Percentiles rank a stretch among this genome's conserved stretches.
Conservation (phyloP, 2,329 filamentous ascomycete genomes). For the Ramularia endophylla region DNA sequence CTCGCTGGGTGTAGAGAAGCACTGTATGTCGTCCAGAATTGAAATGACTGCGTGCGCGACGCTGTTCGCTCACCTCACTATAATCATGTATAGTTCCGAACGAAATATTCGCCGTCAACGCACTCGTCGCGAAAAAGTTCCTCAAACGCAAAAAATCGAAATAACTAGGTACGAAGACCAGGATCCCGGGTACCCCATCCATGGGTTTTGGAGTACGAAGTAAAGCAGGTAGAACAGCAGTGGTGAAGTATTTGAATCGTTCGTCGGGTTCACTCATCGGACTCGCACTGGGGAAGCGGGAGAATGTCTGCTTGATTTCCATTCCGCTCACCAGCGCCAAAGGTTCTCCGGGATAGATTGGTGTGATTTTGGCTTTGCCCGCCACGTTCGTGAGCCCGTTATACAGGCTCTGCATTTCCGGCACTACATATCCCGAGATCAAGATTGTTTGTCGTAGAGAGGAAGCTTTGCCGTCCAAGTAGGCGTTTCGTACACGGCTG, state of each 20-base stretch:
- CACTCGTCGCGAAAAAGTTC: constrained; percentile 78
- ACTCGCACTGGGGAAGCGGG: constrained; percentile 68
- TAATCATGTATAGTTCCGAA: constrained; percentile 91
- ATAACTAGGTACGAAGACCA: constrained; percentile 89
- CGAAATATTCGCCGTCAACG: constrained; percentile 50
- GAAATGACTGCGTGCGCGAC: constrained; percentile 83
- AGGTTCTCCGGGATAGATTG: constrained; percentile 63
- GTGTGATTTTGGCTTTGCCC: constrained; percentile 68
- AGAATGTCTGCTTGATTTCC: constrained; percentile 79
- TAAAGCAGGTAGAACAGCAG: constrained; percentile 70
- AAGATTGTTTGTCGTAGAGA: constrained; percentile 81
- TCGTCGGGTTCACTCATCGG: constrained; percentile 75
- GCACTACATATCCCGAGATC: constrained; percentile 75
- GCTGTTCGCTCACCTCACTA: constrained; percentile 68
- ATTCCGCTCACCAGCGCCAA: constrained; percentile 41
- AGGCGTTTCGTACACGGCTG: constrained; percentile 82
- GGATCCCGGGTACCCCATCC: constrained; percentile 53
- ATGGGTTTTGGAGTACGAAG: constrained; percentile 60
- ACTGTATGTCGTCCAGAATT: constrained; percentile 73
- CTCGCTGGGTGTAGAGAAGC: constrained; percentile 85
- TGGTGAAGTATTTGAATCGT: constrained; percentile 85
- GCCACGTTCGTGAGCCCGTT: constrained; percentile 72
- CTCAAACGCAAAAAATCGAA: constrained; percentile 91
- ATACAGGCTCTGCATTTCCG: constrained; percentile 77
- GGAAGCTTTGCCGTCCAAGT: constrained; percentile 78